These are phyloP conservation scores for Pythium brassicae DNA, from an alignment of 352 stramenopile species.

Conservation along the genomic window DNA sequence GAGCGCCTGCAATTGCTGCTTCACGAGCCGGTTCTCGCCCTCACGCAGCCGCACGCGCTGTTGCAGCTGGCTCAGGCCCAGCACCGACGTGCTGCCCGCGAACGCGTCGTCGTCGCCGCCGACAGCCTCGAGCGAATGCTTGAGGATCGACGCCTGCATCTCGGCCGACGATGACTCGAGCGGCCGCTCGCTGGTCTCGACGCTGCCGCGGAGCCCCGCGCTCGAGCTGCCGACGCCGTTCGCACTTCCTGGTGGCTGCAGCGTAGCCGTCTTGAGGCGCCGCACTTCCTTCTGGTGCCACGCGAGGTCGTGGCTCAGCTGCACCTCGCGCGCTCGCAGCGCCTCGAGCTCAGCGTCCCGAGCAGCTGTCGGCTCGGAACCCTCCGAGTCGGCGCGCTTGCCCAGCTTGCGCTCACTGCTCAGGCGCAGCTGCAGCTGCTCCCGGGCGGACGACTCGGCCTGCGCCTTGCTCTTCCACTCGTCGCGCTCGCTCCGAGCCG, in stretches of 20 bases:
- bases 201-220: conserved; percentile 8
- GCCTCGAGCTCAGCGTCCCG: conserved; percentile 32
- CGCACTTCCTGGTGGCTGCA: neutral
- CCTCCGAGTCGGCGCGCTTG: conserved; percentile 4
- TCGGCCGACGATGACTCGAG: conserved; percentile 11
- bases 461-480: conserved; percentile 39
- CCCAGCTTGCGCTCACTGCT: conserved; percentile 11
- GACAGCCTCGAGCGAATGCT: conserved; percentile 45
- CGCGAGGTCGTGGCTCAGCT: conserved; percentile 55
- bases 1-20: conserved; percentile 57
- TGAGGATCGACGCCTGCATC: conserved; percentile 58
- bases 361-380: conserved; percentile 8
- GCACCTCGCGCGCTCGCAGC: conserved; percentile 30
- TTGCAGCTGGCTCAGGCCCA: conserved; percentile 73
- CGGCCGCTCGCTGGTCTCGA: conserved; percentile 17
- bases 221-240: conserved; percentile 4
- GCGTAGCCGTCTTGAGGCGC: conserved; percentile 24
- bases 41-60: conserved; percentile 69
- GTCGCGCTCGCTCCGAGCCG: conserved; percentile 43
- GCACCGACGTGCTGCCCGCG: conserved; percentile 41
- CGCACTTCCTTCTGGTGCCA: conserved; percentile 58
- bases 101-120: conserved; percentile 24
- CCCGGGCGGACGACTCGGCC: conserved; percentile 28
- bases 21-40: conserved; percentile 69
- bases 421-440: conserved; percentile 31